Evolutionary conservation across 148 eudicot genomes (phyloP), one percentile per base, ranked within the genome.

Genomic region (Vaccinium corymbosum): DNA sequence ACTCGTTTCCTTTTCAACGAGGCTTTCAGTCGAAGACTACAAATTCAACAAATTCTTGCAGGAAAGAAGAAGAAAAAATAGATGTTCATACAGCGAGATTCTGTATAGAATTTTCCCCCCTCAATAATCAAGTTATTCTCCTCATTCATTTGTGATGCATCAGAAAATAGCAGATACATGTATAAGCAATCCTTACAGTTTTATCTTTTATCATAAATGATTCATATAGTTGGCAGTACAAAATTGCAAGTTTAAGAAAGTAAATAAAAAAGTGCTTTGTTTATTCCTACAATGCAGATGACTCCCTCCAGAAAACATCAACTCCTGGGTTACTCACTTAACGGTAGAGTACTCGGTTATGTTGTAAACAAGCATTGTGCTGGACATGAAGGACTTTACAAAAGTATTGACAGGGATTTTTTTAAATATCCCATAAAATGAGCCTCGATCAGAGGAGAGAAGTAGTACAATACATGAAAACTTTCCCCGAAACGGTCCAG

Each of bases 1-100:
- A 93, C 99, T 14, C 95, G 97, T 13, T 91, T 96, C 82, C 98
- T 96, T 83, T 96, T 96, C 93, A 96, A 96, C 32, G 92, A 93
- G 84, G 99, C 99, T 56, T 94, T 90, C 89, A 96, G 90, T 83
- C 89, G 99, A 87, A 92, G 93, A 82, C 71, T 96, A 51, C 98
- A 94, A 56, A 96, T 96, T 87, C 94, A 91, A 84, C 93, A 88
- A 5, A 92, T 96, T 89, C 97, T 96, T 84, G 86, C 90, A 32
- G 93, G 91, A 16, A 92, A 96, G 86, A 91, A 89, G 94, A 91
- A 94, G 86, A 89, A 79, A 50, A 66, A 66, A 78, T 90, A 83
- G 70, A 83, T 78, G 62, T 76, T 83, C 84, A 52, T 56, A 11
- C 32, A 49, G 66, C 12, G 59, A 46, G 9, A 82, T 84, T 42